Conservation (phyloP, 352 stramenopile species). For the Albugo laibachii region DNA sequence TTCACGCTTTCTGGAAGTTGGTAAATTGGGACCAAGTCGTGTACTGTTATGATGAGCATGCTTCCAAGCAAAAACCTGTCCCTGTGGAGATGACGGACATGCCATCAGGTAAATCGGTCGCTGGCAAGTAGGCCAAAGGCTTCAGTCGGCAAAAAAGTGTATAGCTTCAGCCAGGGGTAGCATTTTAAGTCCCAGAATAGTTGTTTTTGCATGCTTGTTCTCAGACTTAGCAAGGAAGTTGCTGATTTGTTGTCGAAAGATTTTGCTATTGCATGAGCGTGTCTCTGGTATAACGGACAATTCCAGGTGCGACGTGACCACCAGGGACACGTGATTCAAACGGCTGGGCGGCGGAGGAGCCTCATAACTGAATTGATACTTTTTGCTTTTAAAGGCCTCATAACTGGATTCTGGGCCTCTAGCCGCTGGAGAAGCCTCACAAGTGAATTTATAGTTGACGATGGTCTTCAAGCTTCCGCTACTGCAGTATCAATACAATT, state of each 20-base stretch:
- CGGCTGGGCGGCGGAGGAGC: no score
- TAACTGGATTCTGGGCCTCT: background rate
- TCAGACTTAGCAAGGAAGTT: no score
- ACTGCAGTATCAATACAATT: slow-evolving; percentile 30
- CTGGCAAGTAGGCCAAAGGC: no score
- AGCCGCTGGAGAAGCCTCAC: slow-evolving; percentile 1
- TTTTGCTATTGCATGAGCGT: no score
- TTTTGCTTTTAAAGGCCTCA: background rate
- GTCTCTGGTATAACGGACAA: no score
- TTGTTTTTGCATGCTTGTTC: no score
- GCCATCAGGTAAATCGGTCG: background rate
- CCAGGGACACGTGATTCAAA: background rate
- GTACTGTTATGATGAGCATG: slow-evolving; percentile 38
- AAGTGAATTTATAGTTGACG: background rate
- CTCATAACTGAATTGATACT: background rate
- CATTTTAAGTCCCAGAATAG: no score
- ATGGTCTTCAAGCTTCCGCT: slow-evolving; percentile 21
- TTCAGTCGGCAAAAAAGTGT: no score
- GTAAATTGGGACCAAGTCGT: slow-evolving; percentile 55
- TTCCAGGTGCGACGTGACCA: background rate
- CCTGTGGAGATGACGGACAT: slow-evolving; percentile 18
- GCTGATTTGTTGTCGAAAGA: no score
- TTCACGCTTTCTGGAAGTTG: slow-evolving; percentile 85
- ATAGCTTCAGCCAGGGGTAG: no score
- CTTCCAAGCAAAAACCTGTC: slow-evolving; percentile 20